Base-by-base conservation (phyloP, 2,329 filamentous ascomycete species). In the Calonectria naviculata region DNA sequence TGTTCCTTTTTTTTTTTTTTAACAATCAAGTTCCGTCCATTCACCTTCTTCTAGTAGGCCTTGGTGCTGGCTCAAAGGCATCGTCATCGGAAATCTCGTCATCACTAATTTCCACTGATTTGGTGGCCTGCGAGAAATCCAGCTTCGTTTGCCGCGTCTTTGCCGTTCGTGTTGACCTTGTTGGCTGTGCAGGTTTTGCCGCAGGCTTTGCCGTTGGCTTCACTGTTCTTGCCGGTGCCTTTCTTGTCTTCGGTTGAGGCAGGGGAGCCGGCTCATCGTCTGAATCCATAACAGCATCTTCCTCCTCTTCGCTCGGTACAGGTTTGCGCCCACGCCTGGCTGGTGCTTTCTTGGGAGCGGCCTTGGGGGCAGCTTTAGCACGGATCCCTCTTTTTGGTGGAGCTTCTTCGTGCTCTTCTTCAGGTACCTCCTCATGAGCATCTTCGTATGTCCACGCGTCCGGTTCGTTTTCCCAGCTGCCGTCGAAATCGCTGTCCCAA, bases 401-500 rank as follows among this genome's bases (percentile, higher is more conserved):
- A 52, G 82, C 31, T 9, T 82, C 78, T 2, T 81, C 79, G 9
- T 83, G 73, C 68, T 26, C 73, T 62, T 24, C 52, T 24, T 67
- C 69, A 29, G 49, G 63, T 17, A 47, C 67, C 24, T 76, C 72
- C 46, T 76, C 73, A 8, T 63, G 63, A 3, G 61, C 60, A 31
- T 76, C 79, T n/a, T 83, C 81, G 36, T 81, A 84, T 21, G 74
- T 78, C 83, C 82, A 85, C 24, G 84, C 94, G 9, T 90, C 92
- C 0, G 93, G 90, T 70, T 95, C 91, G 58, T 97, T 93, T 71
- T 93, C 93, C 95, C 96, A 98, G 62, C 89, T 88, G 0, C 95
- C 97, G 61, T 98, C 93, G 29, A 95, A 85, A 74, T 98, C 96
- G n/a, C 91, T 94, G 79, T 98, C 95, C 95, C 95, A 98, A 3